Percentiles rank a stretch among this genome's conserved stretches.
Conservation (phyloP, 768 basidiomycete species). For the Russula sp. region DNA sequence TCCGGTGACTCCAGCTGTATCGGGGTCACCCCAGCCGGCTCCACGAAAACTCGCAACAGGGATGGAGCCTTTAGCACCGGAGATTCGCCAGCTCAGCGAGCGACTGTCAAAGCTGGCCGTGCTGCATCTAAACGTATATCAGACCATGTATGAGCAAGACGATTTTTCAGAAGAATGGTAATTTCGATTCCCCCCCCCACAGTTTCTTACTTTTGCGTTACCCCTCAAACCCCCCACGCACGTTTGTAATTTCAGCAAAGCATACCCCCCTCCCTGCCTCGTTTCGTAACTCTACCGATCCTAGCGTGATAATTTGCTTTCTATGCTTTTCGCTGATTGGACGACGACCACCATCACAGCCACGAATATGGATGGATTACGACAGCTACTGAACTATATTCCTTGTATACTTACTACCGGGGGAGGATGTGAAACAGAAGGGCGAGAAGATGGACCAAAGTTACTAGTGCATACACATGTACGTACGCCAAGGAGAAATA, state of each 20-base stretch:
- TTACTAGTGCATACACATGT: neutral
- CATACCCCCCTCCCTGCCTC: slow-evolving; percentile 10
- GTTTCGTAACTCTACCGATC: slow-evolving; percentile 8
- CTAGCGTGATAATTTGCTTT: slow-evolving; percentile 18
- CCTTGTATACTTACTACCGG: slow-evolving; percentile 16
- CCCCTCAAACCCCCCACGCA: slow-evolving; percentile 9
- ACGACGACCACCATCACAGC: slow-evolving; percentile 5
- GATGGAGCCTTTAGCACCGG: slow-evolving; percentile 65
- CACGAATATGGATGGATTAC: slow-evolving; percentile 7
- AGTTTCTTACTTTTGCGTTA: slow-evolving; percentile 13
- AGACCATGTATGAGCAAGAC: slow-evolving; percentile 69
- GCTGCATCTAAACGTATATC: slow-evolving; percentile 71
- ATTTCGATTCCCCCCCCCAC: slow-evolving; percentile 5
- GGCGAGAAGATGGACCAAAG: neutral
- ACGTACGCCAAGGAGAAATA: neutral
- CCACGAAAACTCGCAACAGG: slow-evolving; percentile 34
- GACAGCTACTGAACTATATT: slow-evolving; percentile 16
- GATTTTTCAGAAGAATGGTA: slow-evolving; percentile 36
- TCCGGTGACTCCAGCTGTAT: neutral
- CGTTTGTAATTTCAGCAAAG: slow-evolving; percentile 19
- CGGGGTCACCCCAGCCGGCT: slow-evolving; percentile 28
- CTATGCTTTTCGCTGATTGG: slow-evolving; percentile 7
- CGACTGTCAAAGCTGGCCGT: slow-evolving; percentile 65
- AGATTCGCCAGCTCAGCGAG: slow-evolving; percentile 62
- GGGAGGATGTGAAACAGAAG: neutral